A percentile compares a stretch with the other conserved stretches of the same genome.
Evolutionary conservation across 192 early-diverging fungal genomes (phyloP).

Genomic region (Umbelopsis isabellina): DNA sequence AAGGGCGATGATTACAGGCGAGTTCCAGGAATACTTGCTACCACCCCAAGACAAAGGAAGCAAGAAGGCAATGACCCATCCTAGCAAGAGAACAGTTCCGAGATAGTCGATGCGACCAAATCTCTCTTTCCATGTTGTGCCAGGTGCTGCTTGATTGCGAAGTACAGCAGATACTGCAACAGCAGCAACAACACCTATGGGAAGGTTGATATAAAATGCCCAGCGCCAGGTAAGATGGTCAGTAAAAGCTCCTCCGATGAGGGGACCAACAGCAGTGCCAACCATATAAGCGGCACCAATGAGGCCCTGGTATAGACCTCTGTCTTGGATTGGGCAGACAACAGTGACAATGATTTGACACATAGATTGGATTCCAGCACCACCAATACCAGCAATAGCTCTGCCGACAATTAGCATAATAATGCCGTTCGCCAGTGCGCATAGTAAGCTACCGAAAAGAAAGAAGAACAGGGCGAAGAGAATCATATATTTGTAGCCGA

Average conservation of each 20-base stretch:
- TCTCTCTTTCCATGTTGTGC: slow-evolving; percentile 49
- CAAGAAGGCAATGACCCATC: slow-evolving; percentile 60
- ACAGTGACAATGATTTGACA: slow-evolving; percentile 66
- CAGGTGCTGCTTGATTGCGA: slow-evolving; percentile 54
- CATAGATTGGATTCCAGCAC: slow-evolving; percentile 36
- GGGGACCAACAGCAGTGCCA: slow-evolving; percentile 55
- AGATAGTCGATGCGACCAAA: slow-evolving; percentile 63
- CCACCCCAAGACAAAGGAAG: slow-evolving; percentile 79
- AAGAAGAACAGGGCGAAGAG: slow-evolving; percentile 76
- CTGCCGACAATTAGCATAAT: slow-evolving; percentile 50
- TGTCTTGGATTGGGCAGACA: slow-evolving; percentile 57
- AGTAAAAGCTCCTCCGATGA: slow-evolving; percentile 63
- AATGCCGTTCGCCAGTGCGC: slow-evolving; percentile 74
- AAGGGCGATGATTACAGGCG: slow-evolving; percentile 55
- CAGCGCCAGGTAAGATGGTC: slow-evolving; percentile 57
- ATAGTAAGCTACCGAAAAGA: slow-evolving; percentile 72
- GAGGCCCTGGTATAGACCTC: slow-evolving; percentile 65
- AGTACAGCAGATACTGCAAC: slow-evolving; percentile 48
- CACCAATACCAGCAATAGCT: slow-evolving; percentile 55
- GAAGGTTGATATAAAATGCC: slow-evolving; percentile 63
- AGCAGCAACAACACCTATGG: slow-evolving; percentile 49
- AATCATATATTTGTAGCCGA: slow-evolving; percentile 67
- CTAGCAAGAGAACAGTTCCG: slow-evolving; percentile 48
- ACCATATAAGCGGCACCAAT: slow-evolving; percentile 55
- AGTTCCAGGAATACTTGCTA: slow-evolving; percentile 64